Percentiles rank a stretch among this genome's conserved stretches.
Evolutionary conservation across 768 basidiomycete genomes (phyloP).

Genomic region (Termitomyces eurrhizus): DNA sequence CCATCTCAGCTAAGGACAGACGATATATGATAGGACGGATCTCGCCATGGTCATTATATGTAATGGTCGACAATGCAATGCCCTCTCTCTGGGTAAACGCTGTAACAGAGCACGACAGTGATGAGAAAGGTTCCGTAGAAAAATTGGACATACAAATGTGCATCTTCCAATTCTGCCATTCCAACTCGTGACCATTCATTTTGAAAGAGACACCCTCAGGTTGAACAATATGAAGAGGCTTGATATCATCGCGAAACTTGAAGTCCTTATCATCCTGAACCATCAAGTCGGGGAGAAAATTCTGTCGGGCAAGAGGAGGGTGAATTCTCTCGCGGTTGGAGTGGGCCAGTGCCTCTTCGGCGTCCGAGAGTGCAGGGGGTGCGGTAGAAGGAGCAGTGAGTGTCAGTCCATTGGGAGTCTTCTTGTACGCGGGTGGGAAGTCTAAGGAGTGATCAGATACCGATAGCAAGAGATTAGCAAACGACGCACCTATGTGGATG

Average conservation of each 20-base stretch:
- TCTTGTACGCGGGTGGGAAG: slow-evolving; percentile 64
- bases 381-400: slow-evolving; percentile 36
- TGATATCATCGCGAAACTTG: slow-evolving; percentile 63
- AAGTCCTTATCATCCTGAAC: slow-evolving; percentile 48
- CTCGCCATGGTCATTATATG: slow-evolving; percentile 81
- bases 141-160: slow-evolving; percentile 58
- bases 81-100: slow-evolving; percentile 81
- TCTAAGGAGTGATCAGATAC: slow-evolving; percentile 36
- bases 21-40: slow-evolving; percentile 89
- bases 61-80: slow-evolving; percentile 81
- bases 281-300: slow-evolving; percentile 89
- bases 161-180: slow-evolving; percentile 98
- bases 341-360: slow-evolving; percentile 41
- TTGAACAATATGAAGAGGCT: slow-evolving; percentile 81
- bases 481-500: slow-evolving; percentile 56
- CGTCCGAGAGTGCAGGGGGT: slow-evolving; percentile 34
- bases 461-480: not conserved
- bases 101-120: slow-evolving; percentile 20
- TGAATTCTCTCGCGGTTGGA: slow-evolving; percentile 71
- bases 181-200: slow-evolving; percentile 69
- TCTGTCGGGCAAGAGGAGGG: slow-evolving; percentile 60
- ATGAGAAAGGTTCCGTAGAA: slow-evolving; percentile 33
- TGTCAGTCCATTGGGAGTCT: slow-evolving; percentile 39
- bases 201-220: slow-evolving; percentile 92
- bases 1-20: slow-evolving; percentile 85